Conservation (phyloP, 495 filamentous ascomycete species). For the Aspergillus cavernicola region DNA sequence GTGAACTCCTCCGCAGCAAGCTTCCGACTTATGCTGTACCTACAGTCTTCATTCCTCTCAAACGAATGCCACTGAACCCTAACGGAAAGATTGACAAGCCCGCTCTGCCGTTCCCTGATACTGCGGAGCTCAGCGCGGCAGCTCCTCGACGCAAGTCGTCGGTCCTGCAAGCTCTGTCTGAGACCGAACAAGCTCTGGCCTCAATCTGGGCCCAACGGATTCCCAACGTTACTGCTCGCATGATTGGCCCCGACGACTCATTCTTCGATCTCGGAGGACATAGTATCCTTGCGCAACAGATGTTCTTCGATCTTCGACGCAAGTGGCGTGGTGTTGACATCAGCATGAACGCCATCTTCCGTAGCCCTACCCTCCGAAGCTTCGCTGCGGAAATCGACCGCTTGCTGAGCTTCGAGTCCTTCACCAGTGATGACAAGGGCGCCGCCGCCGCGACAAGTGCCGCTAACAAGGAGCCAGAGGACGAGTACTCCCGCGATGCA, state of each 20-base stretch:
- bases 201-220: constrained; percentile 61
- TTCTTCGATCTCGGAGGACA: constrained; percentile 93
- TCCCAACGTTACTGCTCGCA: constrained; percentile 50
- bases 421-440: constrained; percentile 30
- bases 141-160: constrained; percentile 37
- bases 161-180: constrained; percentile 42
- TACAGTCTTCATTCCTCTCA: constrained; percentile 71
- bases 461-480: constrained; percentile 36
- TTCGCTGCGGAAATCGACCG: constrained; percentile 76
- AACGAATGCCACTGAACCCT: constrained; percentile 82
- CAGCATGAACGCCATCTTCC: constrained; percentile 72
- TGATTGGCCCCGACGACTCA: constrained; percentile 59
- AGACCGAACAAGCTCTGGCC: constrained; percentile 65
- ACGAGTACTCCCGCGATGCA: constrained; percentile 67
- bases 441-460: constrained; percentile 21
- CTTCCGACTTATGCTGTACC: constrained; percentile 82
- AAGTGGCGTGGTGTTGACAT: constrained; percentile 64
- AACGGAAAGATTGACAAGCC: constrained; percentile 95
- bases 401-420: constrained; percentile 39
- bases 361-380: constrained; percentile 65
- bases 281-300: constrained; percentile 80
- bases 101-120: constrained; percentile 85
- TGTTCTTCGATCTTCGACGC: constrained; percentile 66
- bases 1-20: constrained; percentile 68
- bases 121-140: constrained; percentile 49